Evolutionary conservation across 148 eudicot genomes (phyloP), one percentile per base, ranked within the genome.

Genomic region (Talinum fruticosum): DNA sequence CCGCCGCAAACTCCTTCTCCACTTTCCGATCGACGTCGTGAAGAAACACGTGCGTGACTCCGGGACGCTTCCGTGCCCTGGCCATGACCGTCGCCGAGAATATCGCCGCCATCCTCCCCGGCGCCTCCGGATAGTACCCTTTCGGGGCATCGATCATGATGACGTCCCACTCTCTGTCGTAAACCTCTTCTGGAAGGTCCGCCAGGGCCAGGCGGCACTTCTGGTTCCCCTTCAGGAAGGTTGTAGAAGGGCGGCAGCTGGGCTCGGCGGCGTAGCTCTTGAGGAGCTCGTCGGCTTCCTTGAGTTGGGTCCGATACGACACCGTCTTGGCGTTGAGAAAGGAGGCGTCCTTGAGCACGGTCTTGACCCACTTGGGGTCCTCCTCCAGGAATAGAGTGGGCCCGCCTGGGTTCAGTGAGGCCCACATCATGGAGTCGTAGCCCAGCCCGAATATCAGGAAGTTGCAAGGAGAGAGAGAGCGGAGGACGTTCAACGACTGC

Each of bases 91-190:
- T 86, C 6, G 87, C 87, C 3, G 90, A 79, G 35, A 34, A 87
- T 0, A 87, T 85, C 30, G 87, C 90, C 7, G 79, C 83, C 90
- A 87, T 87, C 73, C 90, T 57, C 67, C 90, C 90, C 0, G 90
- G 90, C 16, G 83, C 83, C 59, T 76, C 81, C 0, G 80, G 68
- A 10, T 76, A 79, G 35, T 81, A 87, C 28, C 90, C 90, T 28
- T 74, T 69, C 5, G 88, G 90, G 37, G 90, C 88, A 76, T 87
- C 88, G 23, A 87, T 72, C 90, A 85, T 85, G n/a, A 85, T 87
- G 74, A 85, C 80, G 57, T 85, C 90, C 88, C 90, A 87, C 53
- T 87, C 89, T 21, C 34, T 80, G 1, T 80, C 86, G 51, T 87
- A 87, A 62, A 87, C 87, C 21, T 82, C 84, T 13, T 74, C 78